Evolutionary conservation across 345 rosid species (phyloP).

Genomic region (Moricandia arvensis): DNA sequence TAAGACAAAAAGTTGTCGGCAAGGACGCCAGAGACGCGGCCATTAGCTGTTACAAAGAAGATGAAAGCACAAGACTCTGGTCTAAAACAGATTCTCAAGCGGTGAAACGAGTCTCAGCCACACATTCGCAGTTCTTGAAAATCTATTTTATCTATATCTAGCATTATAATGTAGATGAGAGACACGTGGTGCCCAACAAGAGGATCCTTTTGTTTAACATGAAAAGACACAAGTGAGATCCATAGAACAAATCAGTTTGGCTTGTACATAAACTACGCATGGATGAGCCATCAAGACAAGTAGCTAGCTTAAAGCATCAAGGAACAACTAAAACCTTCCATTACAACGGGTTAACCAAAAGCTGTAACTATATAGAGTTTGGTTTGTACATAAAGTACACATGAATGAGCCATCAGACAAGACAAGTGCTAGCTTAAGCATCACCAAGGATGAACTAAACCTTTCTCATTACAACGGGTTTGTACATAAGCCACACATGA

Average conservation of each 20-base stretch:
- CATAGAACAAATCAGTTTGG: not conserved
- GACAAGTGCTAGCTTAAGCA: not conserved
- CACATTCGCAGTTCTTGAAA: conserved; percentile 6
- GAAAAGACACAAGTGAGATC: conserved; percentile 5
- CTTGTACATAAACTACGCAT: conserved; percentile 12
- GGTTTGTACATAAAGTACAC: too few species aligned
- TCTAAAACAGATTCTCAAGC: conserved; percentile 27
- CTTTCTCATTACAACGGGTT: not conserved
- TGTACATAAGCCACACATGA: not conserved
- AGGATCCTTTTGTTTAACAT: conserved; percentile 3
- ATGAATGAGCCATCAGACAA: too few species aligned
- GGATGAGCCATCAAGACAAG: not conserved
- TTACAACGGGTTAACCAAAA: not conserved
- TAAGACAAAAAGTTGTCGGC: conserved; percentile 14
- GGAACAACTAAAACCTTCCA: not conserved
- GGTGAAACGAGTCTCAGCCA: conserved; percentile 30
- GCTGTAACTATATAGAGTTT: too few species aligned
- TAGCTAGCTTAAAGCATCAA: not conserved
- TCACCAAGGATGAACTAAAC: not conserved
- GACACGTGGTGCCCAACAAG: conserved; percentile 17
- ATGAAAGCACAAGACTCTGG: conserved; percentile 5
- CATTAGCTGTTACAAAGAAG: conserved; percentile 7
- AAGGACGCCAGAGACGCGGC: conserved; percentile 31
- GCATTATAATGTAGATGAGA: not conserved
- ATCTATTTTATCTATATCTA: conserved; percentile 19